Evolutionary conservation across 345 rosid species (phyloP), one percentile per base, ranked within the genome.

Genomic region (Corymbia maculata): DNA sequence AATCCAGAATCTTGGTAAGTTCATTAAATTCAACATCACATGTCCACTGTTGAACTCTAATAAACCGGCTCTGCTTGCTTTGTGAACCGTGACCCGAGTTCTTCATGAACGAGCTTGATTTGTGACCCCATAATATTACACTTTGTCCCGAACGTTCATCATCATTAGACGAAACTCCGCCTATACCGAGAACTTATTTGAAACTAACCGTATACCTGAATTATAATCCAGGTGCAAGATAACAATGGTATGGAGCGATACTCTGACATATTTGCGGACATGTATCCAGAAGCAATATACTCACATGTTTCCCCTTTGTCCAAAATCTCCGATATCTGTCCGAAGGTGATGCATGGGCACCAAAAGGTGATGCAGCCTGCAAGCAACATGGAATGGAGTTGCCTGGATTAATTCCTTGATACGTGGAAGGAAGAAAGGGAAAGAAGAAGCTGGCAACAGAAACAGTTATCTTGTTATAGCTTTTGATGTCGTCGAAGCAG

Each of bases 271-370:
- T 61, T 12, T 28, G 32, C 70, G 16, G 32, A 61, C 70, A 53
- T 9, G 3, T 53, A 53, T 3, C 3, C 26, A 52, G 6, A 44
- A n/a, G 19, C 19, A 3, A n/a, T 30, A 9, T 52, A 84, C 90
- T 86, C 79, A 91, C 92, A 21, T 3, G 93, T 89, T 6, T 92
- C 87, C 16, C 94, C 94, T 80, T 86, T 89, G 84, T 91, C 94
- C 1, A 87, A 91, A 42, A 91, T 88, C 86, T 92, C 93, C 49
- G 92, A 91, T 75, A 91, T 87, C 86, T 49, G 89, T 24, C 93
- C 93, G 19, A 92, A 92, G 22, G 93, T 90, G 86, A 88, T 87
- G 59, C 93, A 91, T 5, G 93, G 94, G 57, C 94, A 91, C 91
- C 91, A 93, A 9, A 61, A 91, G 6, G 94, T 93, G 2, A 91